phyloP scores from a whole-genome alignment of 1,284 basidiomycete species.

The Malassezia slooffiae region DNA sequence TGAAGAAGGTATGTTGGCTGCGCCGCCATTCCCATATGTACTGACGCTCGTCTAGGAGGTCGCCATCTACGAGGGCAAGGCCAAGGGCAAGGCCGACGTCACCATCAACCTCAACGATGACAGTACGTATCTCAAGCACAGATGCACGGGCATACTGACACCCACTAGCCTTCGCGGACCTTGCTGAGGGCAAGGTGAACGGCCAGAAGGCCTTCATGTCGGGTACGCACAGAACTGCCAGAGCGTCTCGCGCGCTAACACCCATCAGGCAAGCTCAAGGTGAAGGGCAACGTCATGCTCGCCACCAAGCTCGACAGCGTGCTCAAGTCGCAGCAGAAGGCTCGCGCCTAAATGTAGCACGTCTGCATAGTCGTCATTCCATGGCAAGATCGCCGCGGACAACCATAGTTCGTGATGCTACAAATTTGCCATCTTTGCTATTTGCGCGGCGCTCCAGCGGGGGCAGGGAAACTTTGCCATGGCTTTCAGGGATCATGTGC shows the following conservation, averaged over 20 bases:
- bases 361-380: too few species aligned
- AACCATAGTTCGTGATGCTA: too few species aligned
- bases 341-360: constrained; percentile 26
- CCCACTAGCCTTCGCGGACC: constrained; percentile 33
- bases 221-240: constrained; percentile 43
- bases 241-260: constrained; percentile 12
- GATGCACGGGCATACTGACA: neutral
- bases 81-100: constrained; percentile 46
- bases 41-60: too few species aligned
- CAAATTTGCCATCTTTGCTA: too few species aligned
- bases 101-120: constrained; percentile 45
- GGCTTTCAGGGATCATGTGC: too few species aligned
- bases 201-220: constrained; percentile 47
- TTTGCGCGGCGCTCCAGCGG: too few species aligned
- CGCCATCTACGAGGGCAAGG: constrained; percentile 39
- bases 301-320: constrained; percentile 33
- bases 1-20: too few species aligned
- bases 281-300: constrained; percentile 45
- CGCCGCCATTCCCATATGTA: too few species aligned
- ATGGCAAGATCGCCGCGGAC: too few species aligned
- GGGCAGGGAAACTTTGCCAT: too few species aligned
- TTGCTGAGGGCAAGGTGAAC: constrained; percentile 46
- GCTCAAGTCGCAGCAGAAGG: constrained; percentile 29
- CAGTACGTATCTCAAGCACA: constrained; percentile 14
- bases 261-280: constrained; percentile 16